phyloP scores from a whole-genome alignment of 768 basidiomycete species.

The Thelephora ganbajun region DNA sequence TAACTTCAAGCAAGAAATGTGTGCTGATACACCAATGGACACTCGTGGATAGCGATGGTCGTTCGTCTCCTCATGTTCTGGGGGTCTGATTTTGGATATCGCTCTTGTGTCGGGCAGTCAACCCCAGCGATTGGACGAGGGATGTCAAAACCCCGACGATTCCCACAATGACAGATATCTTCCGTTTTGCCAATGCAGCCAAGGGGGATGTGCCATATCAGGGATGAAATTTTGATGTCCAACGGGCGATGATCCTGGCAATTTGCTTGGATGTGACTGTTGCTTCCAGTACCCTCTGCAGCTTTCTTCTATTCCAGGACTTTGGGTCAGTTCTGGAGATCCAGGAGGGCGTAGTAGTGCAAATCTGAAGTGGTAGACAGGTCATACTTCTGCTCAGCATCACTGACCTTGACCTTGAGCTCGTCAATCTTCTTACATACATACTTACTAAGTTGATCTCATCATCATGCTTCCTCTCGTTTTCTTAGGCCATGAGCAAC shows the following conservation, averaged over 20 bases:
- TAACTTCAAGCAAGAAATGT: conserved; percentile 2
- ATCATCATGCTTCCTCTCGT: conserved; percentile 69
- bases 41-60: conserved; percentile 74
- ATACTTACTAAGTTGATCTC: conserved; percentile 63
- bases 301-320: conserved; percentile 60
- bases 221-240: no score
- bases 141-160: conserved; percentile 67
- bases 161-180: conserved; percentile 27
- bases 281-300: conserved; percentile 41
- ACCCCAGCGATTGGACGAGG: conserved; percentile 78
- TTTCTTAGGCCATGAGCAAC: conserved; percentile 75
- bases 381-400: conserved; percentile 80
- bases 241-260: conserved; percentile 87
- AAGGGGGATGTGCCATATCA: no score
- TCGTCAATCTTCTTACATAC: conserved; percentile 81
- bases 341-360: conserved; percentile 85
- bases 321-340: conserved; percentile 62
- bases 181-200: no score
- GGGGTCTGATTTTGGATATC: conserved; percentile 72
- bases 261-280: conserved; percentile 81
- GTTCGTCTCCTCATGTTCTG: conserved; percentile 43
- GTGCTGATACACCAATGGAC: conserved; percentile 2
- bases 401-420: conserved; percentile 81
- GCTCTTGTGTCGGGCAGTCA: conserved; percentile 88
- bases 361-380: conserved; percentile 74